Base-by-base conservation (phyloP, 805 yeast species). In the Metschnikowia lachancei region DNA sequence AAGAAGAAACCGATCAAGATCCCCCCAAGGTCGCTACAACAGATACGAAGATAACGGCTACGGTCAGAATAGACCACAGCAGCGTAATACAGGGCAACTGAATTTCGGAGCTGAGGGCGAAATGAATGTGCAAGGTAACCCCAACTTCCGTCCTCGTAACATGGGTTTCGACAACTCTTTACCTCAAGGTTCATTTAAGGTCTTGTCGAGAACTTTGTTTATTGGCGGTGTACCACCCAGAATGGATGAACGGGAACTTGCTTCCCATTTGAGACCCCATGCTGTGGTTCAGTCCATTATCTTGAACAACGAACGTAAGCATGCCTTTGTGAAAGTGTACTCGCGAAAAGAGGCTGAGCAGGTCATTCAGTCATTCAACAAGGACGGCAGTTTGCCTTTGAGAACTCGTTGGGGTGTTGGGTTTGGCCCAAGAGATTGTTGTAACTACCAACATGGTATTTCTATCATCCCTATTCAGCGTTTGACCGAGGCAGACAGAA, bases 381-480 rank as follows among this genome's bases (percentile, higher is more conserved):
- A 83, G 55, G 83, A 82, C 51, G 84, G 85, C 34, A 65, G 78
- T 9, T 69, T 72, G 62, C 71, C 80, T 55, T 72, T 94, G 56
- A 80, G 98, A 67, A 87, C 95, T 4, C 79, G 97, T 63, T 94
- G 99, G 99, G 99, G 98, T 55, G 98, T 94, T 52, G 99, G 99
- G 1, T 94, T 87, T 61, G 99, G 99, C 4, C 99, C 99, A 45
- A 82, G 99, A 72, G 98, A 94, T 65, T 92, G 98, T 72, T 88
- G 96, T 65, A 95, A 94, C 67, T 94, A 94, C 67, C 91, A 84
- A 61, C 84, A 84, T 47, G 99, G 99, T 51, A 76, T 84, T 32
- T 85, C 96, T 50, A 79, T 90, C 31, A 89, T 94, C 51, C 97
- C 98, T 13, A 70, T 94, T 41, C 80, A 79, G 49, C 80, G 97